phyloP scores from a whole-genome alignment of 2,329 filamentous ascomycete genomes.

The Fusarium sp. region DNA sequence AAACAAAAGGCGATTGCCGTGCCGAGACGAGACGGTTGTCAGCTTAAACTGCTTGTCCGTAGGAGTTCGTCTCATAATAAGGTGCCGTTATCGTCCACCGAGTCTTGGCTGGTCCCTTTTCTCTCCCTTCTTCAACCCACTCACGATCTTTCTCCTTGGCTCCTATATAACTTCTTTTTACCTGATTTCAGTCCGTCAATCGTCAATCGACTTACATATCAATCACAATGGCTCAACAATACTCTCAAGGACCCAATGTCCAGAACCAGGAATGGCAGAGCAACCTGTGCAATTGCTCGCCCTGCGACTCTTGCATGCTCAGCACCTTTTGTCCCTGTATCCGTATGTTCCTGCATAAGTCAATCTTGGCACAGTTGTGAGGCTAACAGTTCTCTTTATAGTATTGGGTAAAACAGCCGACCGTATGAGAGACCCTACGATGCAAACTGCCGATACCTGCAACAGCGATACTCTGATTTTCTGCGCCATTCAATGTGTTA shows the following conservation, averaged over 20 bases:
- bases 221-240: constrained; percentile 44
- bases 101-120: not conserved
- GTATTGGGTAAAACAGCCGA: constrained; percentile 59
- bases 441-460: constrained; percentile 53
- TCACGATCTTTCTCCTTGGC: not conserved
- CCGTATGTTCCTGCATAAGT: constrained; percentile 49
- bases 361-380: not conserved
- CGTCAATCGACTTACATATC: not conserved
- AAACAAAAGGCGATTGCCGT: constrained; percentile 24
- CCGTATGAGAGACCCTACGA: constrained; percentile 58
- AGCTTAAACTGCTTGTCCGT: constrained; percentile 13
- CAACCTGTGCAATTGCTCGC: constrained; percentile 56
- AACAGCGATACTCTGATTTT: constrained; percentile 59
- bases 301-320: constrained; percentile 54
- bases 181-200: not conserved
- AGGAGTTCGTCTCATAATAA: constrained; percentile 24
- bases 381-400: constrained; percentile 41
- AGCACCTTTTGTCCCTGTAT: constrained; percentile 58
- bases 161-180: not conserved
- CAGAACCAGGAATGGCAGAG: constrained; percentile 53
- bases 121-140: not conserved
- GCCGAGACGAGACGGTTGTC: constrained; percentile 10
- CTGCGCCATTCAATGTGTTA: constrained; percentile 53
- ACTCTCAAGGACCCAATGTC: constrained; percentile 44
- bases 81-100: constrained; percentile 10